Evolutionary conservation across 2,329 filamentous ascomycete species (phyloP).

Genomic region (Botrytis sinoallii): DNA sequence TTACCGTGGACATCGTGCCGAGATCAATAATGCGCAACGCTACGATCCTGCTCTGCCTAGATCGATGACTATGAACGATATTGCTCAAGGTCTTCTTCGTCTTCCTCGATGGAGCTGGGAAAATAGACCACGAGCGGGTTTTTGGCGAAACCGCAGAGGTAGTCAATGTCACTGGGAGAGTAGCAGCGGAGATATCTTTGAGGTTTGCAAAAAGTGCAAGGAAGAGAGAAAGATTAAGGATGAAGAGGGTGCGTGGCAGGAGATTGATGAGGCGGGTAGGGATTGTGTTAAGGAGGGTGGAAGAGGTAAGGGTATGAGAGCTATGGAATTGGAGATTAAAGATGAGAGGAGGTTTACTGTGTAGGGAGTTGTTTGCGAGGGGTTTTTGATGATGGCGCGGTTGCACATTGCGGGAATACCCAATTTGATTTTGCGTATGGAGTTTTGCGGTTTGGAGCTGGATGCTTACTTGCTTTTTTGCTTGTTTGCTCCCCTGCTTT

Average conservation of each 20-base stretch:
- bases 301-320: background rate
- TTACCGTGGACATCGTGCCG: constrained; percentile 11
- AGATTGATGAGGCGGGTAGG: background rate
- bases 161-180: constrained; percentile 14
- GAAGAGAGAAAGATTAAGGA: constrained; percentile 24
- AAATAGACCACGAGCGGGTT: background rate
- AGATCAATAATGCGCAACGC: background rate
- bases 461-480: background rate
- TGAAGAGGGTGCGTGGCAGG: background rate
- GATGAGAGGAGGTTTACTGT: constrained; percentile 11
- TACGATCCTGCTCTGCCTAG: background rate
- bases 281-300: background rate
- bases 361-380: background rate
- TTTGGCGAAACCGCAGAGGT: constrained; percentile 1
- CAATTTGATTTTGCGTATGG: background rate
- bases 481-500: background rate
- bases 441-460: background rate
- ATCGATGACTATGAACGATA: constrained; percentile 8
- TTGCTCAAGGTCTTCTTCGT: constrained; percentile 18
- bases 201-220: constrained; percentile 26
- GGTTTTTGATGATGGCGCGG: background rate
- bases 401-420: background rate
- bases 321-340: background rate
- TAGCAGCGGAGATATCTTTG: constrained; percentile 22
- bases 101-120: constrained; percentile 32